Evolutionary conservation across 2,329 filamentous ascomycete genomes (phyloP).

Genomic region (Neopestalotiopsis clavispora): DNA sequence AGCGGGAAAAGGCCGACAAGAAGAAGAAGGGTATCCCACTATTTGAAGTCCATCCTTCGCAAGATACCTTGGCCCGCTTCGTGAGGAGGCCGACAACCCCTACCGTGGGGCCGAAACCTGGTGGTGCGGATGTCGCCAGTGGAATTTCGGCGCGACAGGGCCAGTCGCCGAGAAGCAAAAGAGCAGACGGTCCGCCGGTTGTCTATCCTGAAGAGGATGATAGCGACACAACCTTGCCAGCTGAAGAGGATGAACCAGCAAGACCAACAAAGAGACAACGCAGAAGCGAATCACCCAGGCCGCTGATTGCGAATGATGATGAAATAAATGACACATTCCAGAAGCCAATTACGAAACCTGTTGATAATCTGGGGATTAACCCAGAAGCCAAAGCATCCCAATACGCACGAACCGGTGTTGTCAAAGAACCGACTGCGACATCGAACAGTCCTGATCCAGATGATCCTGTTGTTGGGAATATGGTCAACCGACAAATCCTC

Average conservation of each 20-base stretch:
- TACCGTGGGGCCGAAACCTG: neutral
- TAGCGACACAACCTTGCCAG: slow-evolving; percentile 11
- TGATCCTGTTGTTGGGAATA: neutral
- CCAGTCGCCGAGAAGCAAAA: neutral
- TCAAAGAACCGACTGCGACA: neutral
- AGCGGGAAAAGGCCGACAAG: slow-evolving; percentile 53
- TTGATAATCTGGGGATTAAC: neutral
- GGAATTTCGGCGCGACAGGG: neutral
- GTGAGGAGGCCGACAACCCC: slow-evolving; percentile 37
- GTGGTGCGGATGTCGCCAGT: slow-evolving; percentile 7
- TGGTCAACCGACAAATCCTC: slow-evolving; percentile 8
- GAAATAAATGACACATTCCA: neutral
- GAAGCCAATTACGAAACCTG: neutral
- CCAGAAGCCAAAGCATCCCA: neutral
- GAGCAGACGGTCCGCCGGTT: neutral
- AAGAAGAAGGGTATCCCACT: slow-evolving; percentile 58
- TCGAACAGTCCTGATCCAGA: slow-evolving; percentile 2
- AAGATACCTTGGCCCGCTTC: slow-evolving; percentile 62
- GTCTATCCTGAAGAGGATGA: slow-evolving; percentile 3
- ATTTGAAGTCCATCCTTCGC: slow-evolving; percentile 59
- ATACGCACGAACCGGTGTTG: neutral
- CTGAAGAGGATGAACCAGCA: neutral
- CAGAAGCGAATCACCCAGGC: neutral
- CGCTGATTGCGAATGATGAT: neutral
- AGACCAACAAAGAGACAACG: slow-evolving; percentile 15